phyloP scores from a whole-genome alignment of 2,329 filamentous ascomycete species.

The Seiridium cupressi region DNA sequence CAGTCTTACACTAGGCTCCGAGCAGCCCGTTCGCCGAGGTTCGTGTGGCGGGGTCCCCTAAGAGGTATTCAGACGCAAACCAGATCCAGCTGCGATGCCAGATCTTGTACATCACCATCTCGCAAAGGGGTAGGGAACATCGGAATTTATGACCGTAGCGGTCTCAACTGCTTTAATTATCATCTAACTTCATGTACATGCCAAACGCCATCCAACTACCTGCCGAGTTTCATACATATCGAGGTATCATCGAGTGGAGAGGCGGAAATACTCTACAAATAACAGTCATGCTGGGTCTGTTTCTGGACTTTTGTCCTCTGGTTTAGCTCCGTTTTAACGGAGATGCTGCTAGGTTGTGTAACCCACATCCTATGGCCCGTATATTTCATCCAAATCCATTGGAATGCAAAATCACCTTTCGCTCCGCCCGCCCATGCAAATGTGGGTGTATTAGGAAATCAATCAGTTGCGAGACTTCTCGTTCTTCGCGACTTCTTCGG shows the following conservation, averaged over 20 bases:
- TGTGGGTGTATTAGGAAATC: slow-evolving; percentile 3
- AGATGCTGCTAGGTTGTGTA: too few relatives aligned
- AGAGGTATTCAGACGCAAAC: too few relatives aligned
- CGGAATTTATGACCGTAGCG: neutral
- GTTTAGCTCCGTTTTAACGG: too few relatives aligned
- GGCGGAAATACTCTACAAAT: slow-evolving; percentile 18
- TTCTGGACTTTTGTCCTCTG: neutral
- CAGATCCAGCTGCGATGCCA: too few relatives aligned
- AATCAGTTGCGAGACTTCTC: slow-evolving; percentile 15
- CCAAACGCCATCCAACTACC: too few relatives aligned
- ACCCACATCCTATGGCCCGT: too few relatives aligned
- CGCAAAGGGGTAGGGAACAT: neutral
- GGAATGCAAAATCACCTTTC: neutral
- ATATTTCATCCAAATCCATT: neutral
- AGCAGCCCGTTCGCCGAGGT: neutral
- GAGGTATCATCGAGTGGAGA: slow-evolving; percentile 20
- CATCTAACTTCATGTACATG: neutral
- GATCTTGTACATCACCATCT: too few relatives aligned
- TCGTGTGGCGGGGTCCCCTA: neutral
- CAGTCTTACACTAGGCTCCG: neutral
- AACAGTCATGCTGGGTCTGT: neutral
- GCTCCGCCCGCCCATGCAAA: slow-evolving; percentile 11
- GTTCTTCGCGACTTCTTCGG: slow-evolving; percentile 13
- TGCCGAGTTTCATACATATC: too few relatives aligned
- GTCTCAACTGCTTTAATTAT: neutral